phyloP scores from a whole-genome alignment of 495 filamentous ascomycete genomes.

The Penicillium cinerascens region DNA sequence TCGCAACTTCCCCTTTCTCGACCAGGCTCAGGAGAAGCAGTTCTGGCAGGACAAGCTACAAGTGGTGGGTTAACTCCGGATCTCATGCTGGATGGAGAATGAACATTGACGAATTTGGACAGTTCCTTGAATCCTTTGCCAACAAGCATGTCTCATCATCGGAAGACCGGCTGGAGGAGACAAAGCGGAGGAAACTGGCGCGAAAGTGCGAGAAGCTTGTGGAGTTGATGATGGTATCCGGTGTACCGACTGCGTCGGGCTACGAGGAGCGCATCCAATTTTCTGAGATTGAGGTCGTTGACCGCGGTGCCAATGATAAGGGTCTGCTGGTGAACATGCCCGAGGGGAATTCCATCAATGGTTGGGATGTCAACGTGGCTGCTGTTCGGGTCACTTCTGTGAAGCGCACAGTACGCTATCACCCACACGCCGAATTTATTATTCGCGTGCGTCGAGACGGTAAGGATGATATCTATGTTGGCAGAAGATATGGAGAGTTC shows the following conservation, averaged over 20 bases:
- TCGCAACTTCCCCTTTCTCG: constrained; percentile 94
- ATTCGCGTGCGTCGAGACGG: constrained; percentile 73
- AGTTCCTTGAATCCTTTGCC: constrained; percentile 98
- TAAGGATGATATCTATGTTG: constrained; percentile 71
- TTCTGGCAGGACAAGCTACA: constrained; percentile 99
- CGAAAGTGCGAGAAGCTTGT: constrained; percentile 91
- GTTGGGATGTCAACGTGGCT: constrained; percentile 96
- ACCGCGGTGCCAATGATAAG: constrained; percentile 84
- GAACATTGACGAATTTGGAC: constrained; percentile 2
- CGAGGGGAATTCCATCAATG: constrained; percentile 86
- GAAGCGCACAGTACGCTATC: constrained; percentile 84
- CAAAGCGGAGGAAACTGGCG: constrained; percentile 88
- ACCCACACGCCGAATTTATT: constrained; percentile 93
- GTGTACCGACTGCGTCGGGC: constrained; percentile 89
- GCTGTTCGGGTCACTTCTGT: constrained; percentile 75
- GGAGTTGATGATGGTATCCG: constrained; percentile 98
- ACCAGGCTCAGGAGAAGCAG: constrained; percentile 94
- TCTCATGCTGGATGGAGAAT: not conserved
- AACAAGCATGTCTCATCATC: constrained; percentile 96
- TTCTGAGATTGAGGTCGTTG: constrained; percentile 93
- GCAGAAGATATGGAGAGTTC: constrained; percentile 86
- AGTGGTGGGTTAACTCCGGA: constrained; percentile 58
- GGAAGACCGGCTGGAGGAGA: constrained; percentile 92
- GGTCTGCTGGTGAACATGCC: constrained; percentile 82
- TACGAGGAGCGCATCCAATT: constrained; percentile 97